phyloP scores from a whole-genome alignment of 139 green algal genomes.

The Chlamydomonas sphaeroides region DNA sequence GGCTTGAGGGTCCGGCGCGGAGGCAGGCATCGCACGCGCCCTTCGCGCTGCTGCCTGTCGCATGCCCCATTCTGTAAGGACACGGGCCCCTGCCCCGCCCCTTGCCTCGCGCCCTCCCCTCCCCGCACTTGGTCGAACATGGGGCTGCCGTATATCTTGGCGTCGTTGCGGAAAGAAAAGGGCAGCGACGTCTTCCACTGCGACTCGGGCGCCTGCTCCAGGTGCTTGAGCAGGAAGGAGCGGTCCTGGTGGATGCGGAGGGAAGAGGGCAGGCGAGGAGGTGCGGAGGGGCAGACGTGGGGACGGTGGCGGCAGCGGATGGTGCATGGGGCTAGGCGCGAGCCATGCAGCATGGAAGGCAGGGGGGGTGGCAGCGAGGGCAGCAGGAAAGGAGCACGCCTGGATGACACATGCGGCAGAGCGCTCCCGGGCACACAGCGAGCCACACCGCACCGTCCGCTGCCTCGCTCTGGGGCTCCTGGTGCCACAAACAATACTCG shows the following conservation, averaged over 20 bases:
- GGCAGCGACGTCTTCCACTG: slow-evolving; percentile 78
- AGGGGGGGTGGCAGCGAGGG: too few relatives aligned
- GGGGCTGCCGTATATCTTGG: slow-evolving; percentile 85
- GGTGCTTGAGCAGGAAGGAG: slow-evolving; percentile 65
- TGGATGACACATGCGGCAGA: too few relatives aligned
- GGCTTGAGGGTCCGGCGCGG: not conserved
- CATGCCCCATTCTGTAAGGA: too few relatives aligned
- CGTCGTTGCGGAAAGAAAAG: slow-evolving; percentile 84
- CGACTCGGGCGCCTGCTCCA: slow-evolving; percentile 67
- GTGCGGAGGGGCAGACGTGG: too few relatives aligned
- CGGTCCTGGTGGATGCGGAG: slow-evolving; percentile 76
- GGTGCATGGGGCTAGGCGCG: too few relatives aligned
- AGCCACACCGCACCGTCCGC: too few relatives aligned
- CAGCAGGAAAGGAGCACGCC: too few relatives aligned
- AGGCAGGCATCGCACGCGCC: not conserved
- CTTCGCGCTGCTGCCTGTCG: not conserved
- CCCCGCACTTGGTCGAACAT: slow-evolving; percentile 75
- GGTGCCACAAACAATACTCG: too few relatives aligned
- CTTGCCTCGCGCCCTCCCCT: not conserved
- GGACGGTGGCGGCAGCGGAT: too few relatives aligned
- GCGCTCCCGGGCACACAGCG: too few relatives aligned
- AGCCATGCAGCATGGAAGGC: too few relatives aligned
- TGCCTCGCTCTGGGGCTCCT: too few relatives aligned
- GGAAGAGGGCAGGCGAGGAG: not conserved
- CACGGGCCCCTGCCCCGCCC: not conserved